Conservation (phyloP, 2,329 filamentous ascomycete genomes). For the Ceratocystis destructans region DNA sequence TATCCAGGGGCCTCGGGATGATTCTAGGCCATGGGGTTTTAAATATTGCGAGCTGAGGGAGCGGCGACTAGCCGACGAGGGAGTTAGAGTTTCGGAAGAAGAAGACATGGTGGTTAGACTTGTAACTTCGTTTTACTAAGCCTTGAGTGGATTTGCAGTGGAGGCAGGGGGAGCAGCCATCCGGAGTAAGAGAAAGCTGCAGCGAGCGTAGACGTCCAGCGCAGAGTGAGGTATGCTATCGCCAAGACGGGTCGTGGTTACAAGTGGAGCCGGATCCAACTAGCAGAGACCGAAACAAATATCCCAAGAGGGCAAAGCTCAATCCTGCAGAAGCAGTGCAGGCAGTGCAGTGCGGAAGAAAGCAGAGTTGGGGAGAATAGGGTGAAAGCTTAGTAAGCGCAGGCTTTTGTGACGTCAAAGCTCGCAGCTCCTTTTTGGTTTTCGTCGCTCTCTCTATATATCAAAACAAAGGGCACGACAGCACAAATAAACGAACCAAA, state of each 20-base stretch:
- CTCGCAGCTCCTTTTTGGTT: too few species aligned
- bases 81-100: not conserved
- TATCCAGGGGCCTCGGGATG: not conserved
- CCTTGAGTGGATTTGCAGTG: not conserved
- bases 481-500: not conserved
- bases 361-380: not conserved
- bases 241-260: not conserved
- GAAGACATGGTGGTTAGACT: not conserved
- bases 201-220: too few species aligned
- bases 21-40: not conserved
- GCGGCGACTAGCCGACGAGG: not conserved
- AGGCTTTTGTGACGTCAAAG: not conserved
- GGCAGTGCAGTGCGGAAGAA: not conserved
- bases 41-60: not conserved
- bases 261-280: not conserved
- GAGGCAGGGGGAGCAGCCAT: not conserved
- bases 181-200: not conserved
- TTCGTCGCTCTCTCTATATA: not conserved
- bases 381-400: not conserved
- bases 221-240: too few species aligned
- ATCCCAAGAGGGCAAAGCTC: not conserved
- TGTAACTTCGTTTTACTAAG: not conserved
- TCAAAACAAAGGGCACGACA: not conserved
- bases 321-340: not conserved
- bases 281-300: not conserved